Evolutionary conservation across 2,329 filamentous ascomycete species (phyloP).

Genomic region (Cercospora berteroae): DNA sequence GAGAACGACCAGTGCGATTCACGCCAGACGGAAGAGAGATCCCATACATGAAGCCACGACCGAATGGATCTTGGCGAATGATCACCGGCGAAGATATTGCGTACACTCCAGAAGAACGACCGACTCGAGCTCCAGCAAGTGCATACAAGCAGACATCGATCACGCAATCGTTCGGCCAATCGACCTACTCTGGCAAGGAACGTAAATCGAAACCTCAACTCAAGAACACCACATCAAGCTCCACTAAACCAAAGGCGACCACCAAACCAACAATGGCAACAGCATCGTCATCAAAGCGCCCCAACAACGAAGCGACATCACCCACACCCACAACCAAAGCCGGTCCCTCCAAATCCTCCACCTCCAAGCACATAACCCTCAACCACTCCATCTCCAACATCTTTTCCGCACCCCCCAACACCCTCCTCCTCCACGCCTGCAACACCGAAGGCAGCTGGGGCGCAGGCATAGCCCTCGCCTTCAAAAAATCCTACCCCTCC

Average conservation of each 20-base stretch:
- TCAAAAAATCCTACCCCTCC: conserved; percentile 51
- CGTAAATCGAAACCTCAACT: not conserved
- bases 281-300: not conserved
- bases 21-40: conserved; percentile 8
- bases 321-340: not conserved
- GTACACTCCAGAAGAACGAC: conserved; percentile 4
- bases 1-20: not conserved
- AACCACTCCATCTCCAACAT: conserved; percentile 46
- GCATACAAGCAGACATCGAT: conserved; percentile 7
- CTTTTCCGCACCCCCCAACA: conserved; percentile 51
- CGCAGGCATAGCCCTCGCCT: conserved; percentile 56
- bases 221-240: not conserved
- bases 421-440: conserved; percentile 59
- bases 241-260: not conserved
- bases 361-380: conserved; percentile 14
- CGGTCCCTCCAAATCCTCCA: not conserved
- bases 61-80: conserved; percentile 9
- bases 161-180: conserved; percentile 7
- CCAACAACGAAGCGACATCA: not conserved
- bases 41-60: conserved; percentile 1
- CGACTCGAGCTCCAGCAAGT: conserved; percentile 1
- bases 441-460: conserved; percentile 60
- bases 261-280: not conserved
- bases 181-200: not conserved
- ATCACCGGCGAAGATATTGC: conserved; percentile 6